Conservation (phyloP, 257 asterid genomes). For the Datura wrightii region DNA sequence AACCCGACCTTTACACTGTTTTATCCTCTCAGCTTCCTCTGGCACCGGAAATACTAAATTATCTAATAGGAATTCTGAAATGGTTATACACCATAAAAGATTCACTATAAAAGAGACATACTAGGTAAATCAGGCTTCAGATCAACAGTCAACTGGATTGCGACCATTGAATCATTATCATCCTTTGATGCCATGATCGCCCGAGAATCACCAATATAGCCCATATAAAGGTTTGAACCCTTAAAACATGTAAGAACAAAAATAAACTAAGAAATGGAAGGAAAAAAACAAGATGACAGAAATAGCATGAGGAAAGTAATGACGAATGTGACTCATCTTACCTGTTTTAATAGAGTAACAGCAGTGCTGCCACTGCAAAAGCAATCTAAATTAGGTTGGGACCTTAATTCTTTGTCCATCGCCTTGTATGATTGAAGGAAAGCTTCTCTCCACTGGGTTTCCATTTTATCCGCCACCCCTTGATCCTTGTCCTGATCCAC, state of each 20-base stretch:
- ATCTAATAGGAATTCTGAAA: constrained; percentile 11
- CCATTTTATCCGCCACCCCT: constrained; percentile 53
- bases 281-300: not conserved
- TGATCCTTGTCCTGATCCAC: constrained; percentile 63
- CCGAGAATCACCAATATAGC: constrained; percentile 92
- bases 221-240: constrained; percentile 89
- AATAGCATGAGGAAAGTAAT: not conserved
- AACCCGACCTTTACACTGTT: constrained; percentile 92
- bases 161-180: constrained; percentile 68
- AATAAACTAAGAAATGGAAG: constrained; percentile 12
- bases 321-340: constrained; percentile 22
- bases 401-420: constrained; percentile 93
- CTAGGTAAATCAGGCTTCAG: constrained; percentile 96
- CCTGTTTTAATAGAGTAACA: constrained; percentile 83
- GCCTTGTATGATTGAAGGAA: constrained; percentile 87
- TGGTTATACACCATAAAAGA: not conserved
- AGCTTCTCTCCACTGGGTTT: constrained; percentile 76
- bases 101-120: constrained; percentile 38
- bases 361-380: constrained; percentile 99
- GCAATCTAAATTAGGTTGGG: constrained; percentile 90
- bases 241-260: constrained; percentile 36
- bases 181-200: constrained; percentile 91
- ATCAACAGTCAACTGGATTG: constrained; percentile 91
- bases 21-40: constrained; percentile 98
- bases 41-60: constrained; percentile 32